These are phyloP conservation scores for Seminavis robusta DNA, from an alignment of 108 stramenopile genomes.

Conservation along the genomic window DNA sequence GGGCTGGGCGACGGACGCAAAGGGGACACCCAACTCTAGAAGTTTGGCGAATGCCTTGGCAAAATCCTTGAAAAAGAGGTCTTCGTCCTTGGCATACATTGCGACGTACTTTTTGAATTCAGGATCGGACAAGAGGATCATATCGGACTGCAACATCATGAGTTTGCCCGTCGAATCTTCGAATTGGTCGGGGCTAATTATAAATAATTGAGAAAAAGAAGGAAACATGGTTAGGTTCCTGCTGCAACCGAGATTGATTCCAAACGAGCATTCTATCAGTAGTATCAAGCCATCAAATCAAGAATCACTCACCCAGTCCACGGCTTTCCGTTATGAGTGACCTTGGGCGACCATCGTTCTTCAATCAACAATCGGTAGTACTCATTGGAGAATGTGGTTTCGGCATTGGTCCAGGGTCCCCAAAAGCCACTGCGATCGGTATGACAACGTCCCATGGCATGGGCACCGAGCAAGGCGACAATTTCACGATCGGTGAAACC, in stretches of 20 bases:
- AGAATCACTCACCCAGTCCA: conserved; percentile 31
- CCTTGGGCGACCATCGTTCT: conserved; percentile 76
- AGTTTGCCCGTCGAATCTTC: conserved; percentile 86
- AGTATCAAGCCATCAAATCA: not conserved
- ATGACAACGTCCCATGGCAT: conserved; percentile 95
- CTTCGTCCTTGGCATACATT: conserved; percentile 93
- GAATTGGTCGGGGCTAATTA: conserved; percentile 83
- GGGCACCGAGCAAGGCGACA: conserved; percentile 96
- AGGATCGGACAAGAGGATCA: conserved; percentile 85
- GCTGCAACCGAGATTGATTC: too few relatives aligned
- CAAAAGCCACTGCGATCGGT: conserved; percentile 87
- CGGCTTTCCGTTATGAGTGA: conserved; percentile 86
- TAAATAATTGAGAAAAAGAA: conserved; percentile 11
- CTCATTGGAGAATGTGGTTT: conserved; percentile 94
- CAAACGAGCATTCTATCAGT: not conserved
- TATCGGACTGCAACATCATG: conserved; percentile 83
- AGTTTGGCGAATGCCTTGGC: conserved; percentile 79
- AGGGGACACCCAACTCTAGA: conserved; percentile 75
- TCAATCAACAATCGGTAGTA: conserved; percentile 94
- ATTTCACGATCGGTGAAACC: conserved; percentile 89
- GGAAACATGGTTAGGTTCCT: not conserved
- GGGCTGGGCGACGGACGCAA: conserved; percentile 50
- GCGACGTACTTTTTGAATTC: conserved; percentile 78
- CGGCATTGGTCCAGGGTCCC: conserved; percentile 94
- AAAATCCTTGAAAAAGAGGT: conserved; percentile 85